Evolutionary conservation across 108 stramenopile species (phyloP).

Genomic region (Cyclotella baltica): DNA sequence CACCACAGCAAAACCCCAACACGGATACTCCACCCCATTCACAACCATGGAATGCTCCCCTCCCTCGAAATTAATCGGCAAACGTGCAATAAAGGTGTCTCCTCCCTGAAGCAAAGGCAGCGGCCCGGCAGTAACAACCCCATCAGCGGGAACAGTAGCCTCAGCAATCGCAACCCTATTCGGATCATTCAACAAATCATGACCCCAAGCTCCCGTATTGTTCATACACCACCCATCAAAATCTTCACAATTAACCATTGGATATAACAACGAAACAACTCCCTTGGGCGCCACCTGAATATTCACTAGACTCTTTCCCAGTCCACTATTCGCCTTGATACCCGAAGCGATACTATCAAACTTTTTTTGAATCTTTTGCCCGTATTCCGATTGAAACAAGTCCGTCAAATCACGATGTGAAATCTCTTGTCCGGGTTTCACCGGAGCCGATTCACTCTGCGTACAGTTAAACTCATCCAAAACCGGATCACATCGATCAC

Average conservation of each 20-base stretch:
- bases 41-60: conserved; percentile 45
- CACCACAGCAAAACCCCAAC: conserved; percentile 64
- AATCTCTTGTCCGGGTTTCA: conserved; percentile 20
- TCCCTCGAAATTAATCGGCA: conserved; percentile 42
- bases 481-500: conserved; percentile 32
- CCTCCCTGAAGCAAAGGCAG: conserved; percentile 48
- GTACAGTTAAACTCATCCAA: conserved; percentile 23
- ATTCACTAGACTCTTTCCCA: conserved; percentile 34
- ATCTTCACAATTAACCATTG: conserved; percentile 44
- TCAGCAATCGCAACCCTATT: conserved; percentile 21
- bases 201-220: conserved; percentile 39
- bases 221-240: conserved; percentile 47
- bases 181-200: conserved; percentile 50
- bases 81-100: conserved; percentile 55
- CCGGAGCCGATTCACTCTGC: conserved; percentile 30
- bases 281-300: conserved; percentile 46
- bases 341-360: conserved; percentile 35
- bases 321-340: conserved; percentile 31
- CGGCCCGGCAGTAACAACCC: conserved; percentile 64
- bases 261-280: conserved; percentile 32
- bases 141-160: conserved; percentile 43
- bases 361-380: conserved; percentile 15
- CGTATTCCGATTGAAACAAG: conserved; percentile 21
- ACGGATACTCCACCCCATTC: conserved; percentile 44
- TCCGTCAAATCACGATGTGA: conserved; percentile 39